These are phyloP conservation scores for Crotalaria pallida DNA, from an alignment of 306 rosid species.

Conservation along the genomic window DNA sequence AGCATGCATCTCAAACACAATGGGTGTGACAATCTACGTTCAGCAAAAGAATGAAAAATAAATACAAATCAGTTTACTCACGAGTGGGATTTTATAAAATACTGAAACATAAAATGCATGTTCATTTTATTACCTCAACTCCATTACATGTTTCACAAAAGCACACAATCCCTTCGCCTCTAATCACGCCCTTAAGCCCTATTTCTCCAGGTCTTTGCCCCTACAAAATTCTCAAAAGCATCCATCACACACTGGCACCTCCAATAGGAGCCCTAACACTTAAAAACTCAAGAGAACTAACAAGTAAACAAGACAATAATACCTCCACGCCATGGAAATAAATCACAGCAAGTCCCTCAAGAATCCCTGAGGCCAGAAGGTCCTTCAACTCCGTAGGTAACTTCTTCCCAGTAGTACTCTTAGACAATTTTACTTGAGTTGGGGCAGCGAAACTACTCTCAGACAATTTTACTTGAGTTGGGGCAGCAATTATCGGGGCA, in stretches of 20 bases:
- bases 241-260: neutral
- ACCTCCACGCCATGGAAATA: slow-evolving; percentile 72
- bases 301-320: neutral
- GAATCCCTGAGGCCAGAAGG: slow-evolving; percentile 69
- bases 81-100: neutral
- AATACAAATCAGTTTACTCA: slow-evolving; percentile 10
- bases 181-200: slow-evolving; percentile 66
- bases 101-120: neutral
- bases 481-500: neutral
- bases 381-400: slow-evolving; percentile 65
- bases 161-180: slow-evolving; percentile 52
- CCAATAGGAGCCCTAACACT: neutral
- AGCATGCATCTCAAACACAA: slow-evolving; percentile 84
- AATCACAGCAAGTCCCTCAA: slow-evolving; percentile 70
- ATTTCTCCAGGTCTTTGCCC: slow-evolving; percentile 42
- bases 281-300: neutral
- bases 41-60: neutral
- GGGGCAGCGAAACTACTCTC: neutral
- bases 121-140: slow-evolving; percentile 38
- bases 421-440: slow-evolving; percentile 16
- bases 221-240: slow-evolving; percentile 33
- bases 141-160: slow-evolving; percentile 61
- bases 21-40: slow-evolving; percentile 66
- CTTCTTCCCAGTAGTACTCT: slow-evolving; percentile 29
- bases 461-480: neutral